phyloP scores from a whole-genome alignment of 352 stramenopile genomes.

The Phytophthora vignae region DNA sequence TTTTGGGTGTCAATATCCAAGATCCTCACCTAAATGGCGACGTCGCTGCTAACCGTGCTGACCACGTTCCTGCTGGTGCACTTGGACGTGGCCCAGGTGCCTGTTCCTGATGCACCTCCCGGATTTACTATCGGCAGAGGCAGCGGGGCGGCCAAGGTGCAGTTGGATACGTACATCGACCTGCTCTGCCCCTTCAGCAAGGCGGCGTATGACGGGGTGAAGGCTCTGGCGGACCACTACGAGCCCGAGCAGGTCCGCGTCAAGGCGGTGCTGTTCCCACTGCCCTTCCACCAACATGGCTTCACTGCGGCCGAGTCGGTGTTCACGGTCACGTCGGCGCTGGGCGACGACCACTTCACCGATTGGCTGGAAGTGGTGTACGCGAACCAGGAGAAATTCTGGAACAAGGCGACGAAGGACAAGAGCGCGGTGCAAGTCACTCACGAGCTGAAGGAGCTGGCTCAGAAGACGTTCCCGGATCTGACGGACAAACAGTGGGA shows the following conservation, averaged over 20 bases:
- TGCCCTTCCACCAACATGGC: slow-evolving; percentile 79
- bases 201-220: slow-evolving; percentile 66
- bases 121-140: slow-evolving; percentile 74
- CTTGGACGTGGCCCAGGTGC: slow-evolving; percentile 50
- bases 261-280: slow-evolving; percentile 70
- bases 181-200: slow-evolving; percentile 80
- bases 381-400: slow-evolving; percentile 75
- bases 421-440: slow-evolving; percentile 67
- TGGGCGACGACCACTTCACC: slow-evolving; percentile 62
- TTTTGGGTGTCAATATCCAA: slow-evolving; percentile 22
- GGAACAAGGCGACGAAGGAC: slow-evolving; percentile 78
- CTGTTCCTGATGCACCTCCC: slow-evolving; percentile 60
- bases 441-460: slow-evolving; percentile 58
- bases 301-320: slow-evolving; percentile 66
- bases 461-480: slow-evolving; percentile 65
- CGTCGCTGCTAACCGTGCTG: slow-evolving; percentile 19
- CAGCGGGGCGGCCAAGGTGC: slow-evolving; percentile 53
- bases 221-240: slow-evolving; percentile 69
- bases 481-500: slow-evolving; percentile 69
- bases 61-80: slow-evolving; percentile 18
- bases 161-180: slow-evolving; percentile 85
- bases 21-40: slow-evolving; percentile 21
- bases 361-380: slow-evolving; percentile 77
- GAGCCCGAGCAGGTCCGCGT: slow-evolving; percentile 60
- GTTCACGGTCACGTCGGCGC: slow-evolving; percentile 63